Percentiles rank a stretch among this genome's conserved stretches.
Conservation (phyloP, 192 early-diverging fungal species). For the Coemansia sp. region DNA sequence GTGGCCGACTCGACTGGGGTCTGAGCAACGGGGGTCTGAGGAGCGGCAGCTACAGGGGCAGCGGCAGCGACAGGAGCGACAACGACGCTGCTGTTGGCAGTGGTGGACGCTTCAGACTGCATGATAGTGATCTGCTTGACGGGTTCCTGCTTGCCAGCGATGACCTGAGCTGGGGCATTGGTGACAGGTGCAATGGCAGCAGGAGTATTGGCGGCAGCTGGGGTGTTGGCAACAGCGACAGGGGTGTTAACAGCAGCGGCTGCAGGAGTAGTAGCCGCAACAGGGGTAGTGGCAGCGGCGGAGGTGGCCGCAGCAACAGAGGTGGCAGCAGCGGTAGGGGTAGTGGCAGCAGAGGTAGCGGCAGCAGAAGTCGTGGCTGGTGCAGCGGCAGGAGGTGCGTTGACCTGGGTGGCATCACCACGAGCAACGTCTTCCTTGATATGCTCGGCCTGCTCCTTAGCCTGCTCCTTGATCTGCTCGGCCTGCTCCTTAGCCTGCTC, state of each 20-base stretch:
- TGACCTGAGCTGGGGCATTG: too few relatives aligned
- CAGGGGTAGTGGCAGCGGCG: not conserved
- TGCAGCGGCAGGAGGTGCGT: not conserved
- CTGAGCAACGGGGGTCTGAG: not conserved
- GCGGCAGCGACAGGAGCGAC: not conserved
- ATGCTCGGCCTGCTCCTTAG: not conserved
- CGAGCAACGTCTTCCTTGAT: too few relatives aligned
- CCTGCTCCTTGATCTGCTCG: too few relatives aligned
- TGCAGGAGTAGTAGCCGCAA: not conserved
- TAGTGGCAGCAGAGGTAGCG: not conserved
- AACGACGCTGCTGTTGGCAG: not conserved
- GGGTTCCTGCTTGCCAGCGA: slow-evolving; percentile 26
- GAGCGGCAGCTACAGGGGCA: not conserved
- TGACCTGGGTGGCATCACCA: not conserved
- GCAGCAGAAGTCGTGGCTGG: not conserved
- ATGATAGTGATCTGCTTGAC: slow-evolving; percentile 13
- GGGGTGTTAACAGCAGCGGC: not conserved
- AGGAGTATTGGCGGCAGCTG: slow-evolving; percentile 5
- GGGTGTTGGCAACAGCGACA: not conserved
- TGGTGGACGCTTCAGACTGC: not conserved
- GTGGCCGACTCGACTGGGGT: not conserved
- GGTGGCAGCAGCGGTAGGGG: not conserved
- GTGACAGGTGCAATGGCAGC: not conserved
- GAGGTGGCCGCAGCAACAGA: not conserved
- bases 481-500: not conserved